Evolutionary conservation across 768 basidiomycete genomes (phyloP), one percentile per base, ranked within the genome.

Genomic region (Candolleomyces eurysporus): DNA sequence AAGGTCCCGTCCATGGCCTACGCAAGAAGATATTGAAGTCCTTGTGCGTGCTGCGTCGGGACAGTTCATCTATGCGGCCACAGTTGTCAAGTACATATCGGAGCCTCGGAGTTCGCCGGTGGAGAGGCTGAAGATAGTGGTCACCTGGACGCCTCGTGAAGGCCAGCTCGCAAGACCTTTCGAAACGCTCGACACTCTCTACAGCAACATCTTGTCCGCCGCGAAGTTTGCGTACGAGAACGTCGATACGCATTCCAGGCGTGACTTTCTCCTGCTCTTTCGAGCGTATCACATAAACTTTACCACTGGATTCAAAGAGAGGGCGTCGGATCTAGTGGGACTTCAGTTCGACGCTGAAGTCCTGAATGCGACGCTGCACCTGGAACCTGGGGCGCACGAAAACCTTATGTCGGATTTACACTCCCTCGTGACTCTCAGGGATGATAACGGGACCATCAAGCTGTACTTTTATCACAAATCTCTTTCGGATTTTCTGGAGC

Each of bases 21-120:
- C 36, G 6, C 48, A 26, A 13, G 42, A 9, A 36, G 49, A 50
- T 40, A 16, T 59, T 6, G 30, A 32, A 16, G 6, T 19, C 10
- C 49, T 59, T 4, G 58, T 51, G 21, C 32, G 40, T 14, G 40
- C 22, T 30, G 43, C 58, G 4, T 48, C 58, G n/a, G 48, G 58
- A 9, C 49, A 50, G 10, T 59, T 59, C 48, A 52, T 50, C 19
- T 59, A 59, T 43, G 58, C 58, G 16, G 48, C 58, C 17, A 59
- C 58, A 16, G 48, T 59, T 17, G 21, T 59, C n/a, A 48, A 50
- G 17, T 59, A 42, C 16, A 40, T 59, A 22, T 48, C 36, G 8
- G 40, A 59, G 42, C 46, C 17, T 7, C 46, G 46, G 9, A 48
- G 46, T 22, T 48, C 46, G 17, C 46, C 46, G n/a, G 56, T 17